A percentile compares a stretch with the other conserved stretches of the same genome.
phyloP scores from a whole-genome alignment of 2,329 filamentous ascomycete genomes.

The Samsoniella hepiali region DNA sequence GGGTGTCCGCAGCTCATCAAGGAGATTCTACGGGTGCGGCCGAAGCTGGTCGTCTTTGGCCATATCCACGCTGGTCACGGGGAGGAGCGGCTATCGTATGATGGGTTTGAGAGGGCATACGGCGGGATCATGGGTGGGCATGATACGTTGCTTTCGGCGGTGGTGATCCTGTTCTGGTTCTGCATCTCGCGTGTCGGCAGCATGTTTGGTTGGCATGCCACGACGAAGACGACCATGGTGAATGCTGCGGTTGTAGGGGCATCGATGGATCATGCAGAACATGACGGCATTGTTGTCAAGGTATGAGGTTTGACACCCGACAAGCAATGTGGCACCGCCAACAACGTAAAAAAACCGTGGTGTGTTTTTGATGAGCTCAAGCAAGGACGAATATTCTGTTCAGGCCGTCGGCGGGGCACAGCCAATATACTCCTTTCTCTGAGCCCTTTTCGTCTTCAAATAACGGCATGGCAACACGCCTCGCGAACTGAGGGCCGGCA shows the following conservation, averaged over 20 bases:
- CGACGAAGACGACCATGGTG: background rate
- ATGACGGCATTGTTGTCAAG: slow-evolving; percentile 3
- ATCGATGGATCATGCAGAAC: slow-evolving; percentile 1
- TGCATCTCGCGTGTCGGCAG: slow-evolving; percentile 1
- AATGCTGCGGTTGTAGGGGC: slow-evolving; percentile 9
- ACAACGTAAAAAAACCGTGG: background rate
- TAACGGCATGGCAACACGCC: too few relatives aligned
- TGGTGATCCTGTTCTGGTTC: slow-evolving; percentile 7
- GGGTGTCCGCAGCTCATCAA: slow-evolving; percentile 31
- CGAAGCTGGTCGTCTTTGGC: slow-evolving; percentile 37
- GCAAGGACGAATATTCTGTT: too few relatives aligned
- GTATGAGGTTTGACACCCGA: slow-evolving; percentile 5
- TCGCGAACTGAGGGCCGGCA: too few relatives aligned
- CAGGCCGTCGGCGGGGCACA: too few relatives aligned
- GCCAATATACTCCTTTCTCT: too few relatives aligned
- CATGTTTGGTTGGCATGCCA: background rate
- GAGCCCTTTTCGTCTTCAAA: too few relatives aligned
- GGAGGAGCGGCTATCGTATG: slow-evolving; percentile 27
- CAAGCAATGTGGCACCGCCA: background rate
- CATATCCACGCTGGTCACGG: slow-evolving; percentile 37
- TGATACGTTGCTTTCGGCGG: slow-evolving; percentile 1
- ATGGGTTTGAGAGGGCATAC: slow-evolving; percentile 27
- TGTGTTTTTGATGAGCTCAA: too few relatives aligned
- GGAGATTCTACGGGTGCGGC: slow-evolving; percentile 32
- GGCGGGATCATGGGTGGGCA: slow-evolving; percentile 21